Percentiles rank a stretch among this genome's conserved stretches.
phyloP scores from a whole-genome alignment of 208 protist species.

The Leishmania guyanensis region DNA sequence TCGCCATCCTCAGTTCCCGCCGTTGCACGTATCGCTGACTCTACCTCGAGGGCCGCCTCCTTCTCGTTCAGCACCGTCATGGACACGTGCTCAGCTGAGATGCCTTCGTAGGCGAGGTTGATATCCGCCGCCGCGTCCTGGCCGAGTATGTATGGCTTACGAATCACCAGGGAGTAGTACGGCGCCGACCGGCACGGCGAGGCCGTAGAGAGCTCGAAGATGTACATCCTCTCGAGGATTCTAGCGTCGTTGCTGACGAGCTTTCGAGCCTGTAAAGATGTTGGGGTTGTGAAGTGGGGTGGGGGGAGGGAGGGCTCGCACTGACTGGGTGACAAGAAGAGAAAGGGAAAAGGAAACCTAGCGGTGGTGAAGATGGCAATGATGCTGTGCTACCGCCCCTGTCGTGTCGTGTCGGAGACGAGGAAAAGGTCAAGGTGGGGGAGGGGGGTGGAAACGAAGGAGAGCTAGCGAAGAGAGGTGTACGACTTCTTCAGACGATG shows the following conservation, averaged over 20 bases:
- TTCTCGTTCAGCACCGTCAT: constrained; percentile 63
- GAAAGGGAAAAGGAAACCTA: background rate
- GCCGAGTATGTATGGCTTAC: constrained; percentile 75
- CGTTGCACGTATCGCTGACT: background rate
- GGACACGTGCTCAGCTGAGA: constrained; percentile 53
- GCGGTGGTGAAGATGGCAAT: background rate
- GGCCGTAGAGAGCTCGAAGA: constrained; percentile 57
- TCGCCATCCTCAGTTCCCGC: constrained; percentile 6
- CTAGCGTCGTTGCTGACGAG: background rate
- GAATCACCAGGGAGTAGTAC: constrained; percentile 83
- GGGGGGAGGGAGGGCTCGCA: background rate
- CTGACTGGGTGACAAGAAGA: background rate
- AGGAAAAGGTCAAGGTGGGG: background rate
- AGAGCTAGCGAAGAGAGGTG: background rate
- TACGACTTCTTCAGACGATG: background rate
- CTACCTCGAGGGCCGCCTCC: constrained; percentile 36
- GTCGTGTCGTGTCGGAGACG: background rate
- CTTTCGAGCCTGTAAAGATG: too few relatives aligned
- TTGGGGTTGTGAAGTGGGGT: too few relatives aligned
- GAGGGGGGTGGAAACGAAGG: background rate
- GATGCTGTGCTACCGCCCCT: background rate
- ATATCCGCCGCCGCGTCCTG: constrained; percentile 36
- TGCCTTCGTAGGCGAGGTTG: constrained; percentile 39
- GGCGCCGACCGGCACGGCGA: constrained; percentile 51
- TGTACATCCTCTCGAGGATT: constrained; percentile 48